phyloP scores from a whole-genome alignment of 805 yeast species.

The Lipomyces mesembrius region DNA sequence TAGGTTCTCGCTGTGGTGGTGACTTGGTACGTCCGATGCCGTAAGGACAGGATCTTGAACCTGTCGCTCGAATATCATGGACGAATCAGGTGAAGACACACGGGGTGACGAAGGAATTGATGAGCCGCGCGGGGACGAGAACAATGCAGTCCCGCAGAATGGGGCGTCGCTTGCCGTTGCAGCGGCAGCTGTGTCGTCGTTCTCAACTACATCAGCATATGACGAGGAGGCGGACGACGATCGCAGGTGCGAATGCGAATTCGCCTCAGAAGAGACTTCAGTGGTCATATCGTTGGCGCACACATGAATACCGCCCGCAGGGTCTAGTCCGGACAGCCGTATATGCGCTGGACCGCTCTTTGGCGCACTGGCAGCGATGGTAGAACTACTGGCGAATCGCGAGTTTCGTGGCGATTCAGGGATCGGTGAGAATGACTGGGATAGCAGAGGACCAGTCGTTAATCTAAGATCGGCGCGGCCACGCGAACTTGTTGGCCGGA shows the following conservation, averaged over 20 bases:
- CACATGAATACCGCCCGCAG: background rate
- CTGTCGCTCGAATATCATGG: conserved; percentile 67
- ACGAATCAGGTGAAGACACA: conserved; percentile 45
- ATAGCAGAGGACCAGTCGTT: background rate
- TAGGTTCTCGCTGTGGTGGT: conserved; percentile 60
- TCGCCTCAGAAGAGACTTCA: background rate
- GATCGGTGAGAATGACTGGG: conserved; percentile 5
- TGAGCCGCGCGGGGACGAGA: conserved; percentile 1
- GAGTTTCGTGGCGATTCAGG: conserved; percentile 6
- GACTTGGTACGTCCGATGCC: conserved; percentile 39
- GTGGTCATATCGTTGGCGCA: conserved; percentile 2
- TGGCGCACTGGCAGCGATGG: background rate
- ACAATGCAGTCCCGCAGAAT: background rate
- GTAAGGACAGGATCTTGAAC: conserved; percentile 59
- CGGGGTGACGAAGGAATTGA: conserved; percentile 5
- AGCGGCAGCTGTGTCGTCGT: background rate
- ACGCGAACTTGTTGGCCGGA: background rate
- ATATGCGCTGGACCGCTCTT: background rate
- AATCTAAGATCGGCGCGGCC: background rate
- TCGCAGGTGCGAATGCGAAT: background rate
- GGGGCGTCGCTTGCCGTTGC: background rate
- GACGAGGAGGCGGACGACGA: conserved; percentile 10
- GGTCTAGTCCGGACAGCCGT: background rate
- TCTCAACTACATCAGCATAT: conserved; percentile 5
- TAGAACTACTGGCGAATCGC: background rate